These are phyloP conservation scores for Rauvolfia tetraphylla DNA, from an alignment of 257 asterid species.

Conservation along the genomic window DNA sequence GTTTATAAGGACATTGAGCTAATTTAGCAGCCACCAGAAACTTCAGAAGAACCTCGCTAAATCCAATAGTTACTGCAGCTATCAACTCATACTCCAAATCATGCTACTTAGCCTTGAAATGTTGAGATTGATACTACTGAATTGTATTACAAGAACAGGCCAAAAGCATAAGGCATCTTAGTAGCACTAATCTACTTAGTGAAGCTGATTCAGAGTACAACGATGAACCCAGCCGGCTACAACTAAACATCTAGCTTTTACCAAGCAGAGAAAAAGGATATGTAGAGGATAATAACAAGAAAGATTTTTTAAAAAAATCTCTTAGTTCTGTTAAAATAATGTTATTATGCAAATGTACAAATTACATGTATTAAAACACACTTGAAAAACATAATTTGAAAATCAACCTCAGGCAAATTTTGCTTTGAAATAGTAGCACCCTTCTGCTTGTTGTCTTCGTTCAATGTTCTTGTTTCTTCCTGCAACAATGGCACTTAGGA, in stretches of 20 bases:
- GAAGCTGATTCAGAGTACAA: not conserved
- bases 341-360: not conserved
- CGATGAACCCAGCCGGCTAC: too few relatives aligned
- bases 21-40: not conserved
- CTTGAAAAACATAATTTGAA: not conserved
- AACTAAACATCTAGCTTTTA: not conserved
- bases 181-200: not conserved
- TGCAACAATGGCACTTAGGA: constrained; percentile 28
- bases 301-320: not conserved
- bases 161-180: not conserved
- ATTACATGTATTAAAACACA: not conserved
- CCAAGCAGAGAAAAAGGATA: not conserved
- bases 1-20: not conserved
- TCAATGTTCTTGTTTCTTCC: constrained; percentile 37
- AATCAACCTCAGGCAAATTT: constrained; percentile 63
- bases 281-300: not conserved
- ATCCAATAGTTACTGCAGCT: constrained; percentile 6
- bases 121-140: not conserved
- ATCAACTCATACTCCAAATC: not conserved
- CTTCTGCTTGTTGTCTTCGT: constrained; percentile 37
- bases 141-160: not conserved
- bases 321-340: not conserved
- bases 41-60: not conserved
- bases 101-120: not conserved
- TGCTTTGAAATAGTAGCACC: constrained; percentile 34